Evolutionary conservation across 2,329 filamentous ascomycete genomes (phyloP).

Genomic region (Claviceps africana): DNA sequence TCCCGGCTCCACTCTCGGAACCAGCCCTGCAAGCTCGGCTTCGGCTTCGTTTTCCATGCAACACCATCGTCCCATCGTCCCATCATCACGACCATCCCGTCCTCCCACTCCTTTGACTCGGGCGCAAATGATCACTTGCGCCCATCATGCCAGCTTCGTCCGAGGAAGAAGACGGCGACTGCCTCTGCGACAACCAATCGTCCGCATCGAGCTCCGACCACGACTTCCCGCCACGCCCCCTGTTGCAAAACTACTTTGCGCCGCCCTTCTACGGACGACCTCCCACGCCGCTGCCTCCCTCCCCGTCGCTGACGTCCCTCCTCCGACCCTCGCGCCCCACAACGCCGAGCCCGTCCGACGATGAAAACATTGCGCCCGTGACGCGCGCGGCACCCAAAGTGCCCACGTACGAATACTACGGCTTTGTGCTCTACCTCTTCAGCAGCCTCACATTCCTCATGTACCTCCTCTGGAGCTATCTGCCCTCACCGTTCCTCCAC

Average conservation of each 20-base stretch:
- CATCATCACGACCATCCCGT: neutral
- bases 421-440: slow-evolving; percentile 90
- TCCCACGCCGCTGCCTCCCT: slow-evolving; percentile 86
- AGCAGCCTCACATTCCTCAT: slow-evolving; percentile 67
- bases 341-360: slow-evolving; percentile 82
- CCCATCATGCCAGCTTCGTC: slow-evolving; percentile 20
- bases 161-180: slow-evolving; percentile 22
- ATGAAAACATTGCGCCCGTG: slow-evolving; percentile 72
- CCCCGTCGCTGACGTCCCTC: slow-evolving; percentile 81
- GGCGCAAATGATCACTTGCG: neutral
- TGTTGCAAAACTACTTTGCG: slow-evolving; percentile 43
- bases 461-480: slow-evolving; percentile 70
- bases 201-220: slow-evolving; percentile 12
- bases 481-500: slow-evolving; percentile 82
- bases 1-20: neutral
- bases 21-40: neutral
- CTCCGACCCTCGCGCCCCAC: slow-evolving; percentile 83
- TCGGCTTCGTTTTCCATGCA: neutral
- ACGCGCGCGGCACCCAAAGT: slow-evolving; percentile 82
- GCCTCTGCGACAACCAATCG: slow-evolving; percentile 21
- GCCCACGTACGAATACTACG: slow-evolving; percentile 99
- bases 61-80: neutral
- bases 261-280: slow-evolving; percentile 96
- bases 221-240: slow-evolving; percentile 27
- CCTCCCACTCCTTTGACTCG: neutral